phyloP scores from a whole-genome alignment of 768 basidiomycete genomes.

The Lentinula lateritia region DNA sequence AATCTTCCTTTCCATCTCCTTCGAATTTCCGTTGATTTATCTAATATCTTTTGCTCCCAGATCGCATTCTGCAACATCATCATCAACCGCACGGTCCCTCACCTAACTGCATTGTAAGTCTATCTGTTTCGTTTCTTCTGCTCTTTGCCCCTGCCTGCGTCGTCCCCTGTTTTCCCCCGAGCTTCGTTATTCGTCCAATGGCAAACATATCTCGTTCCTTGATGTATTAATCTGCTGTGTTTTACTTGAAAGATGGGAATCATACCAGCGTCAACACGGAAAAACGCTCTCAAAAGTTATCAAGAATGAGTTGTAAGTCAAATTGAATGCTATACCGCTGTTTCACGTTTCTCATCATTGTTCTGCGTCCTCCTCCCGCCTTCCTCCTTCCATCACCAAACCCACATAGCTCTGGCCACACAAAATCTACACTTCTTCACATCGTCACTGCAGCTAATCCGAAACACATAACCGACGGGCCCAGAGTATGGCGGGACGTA shows the following conservation, averaged over 20 bases:
- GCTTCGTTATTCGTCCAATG: too few species aligned
- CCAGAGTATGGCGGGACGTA: slow-evolving; percentile 24
- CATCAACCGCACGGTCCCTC: slow-evolving; percentile 24
- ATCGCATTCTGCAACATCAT: slow-evolving; percentile 26
- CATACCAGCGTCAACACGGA: background rate
- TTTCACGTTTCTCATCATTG: too few species aligned
- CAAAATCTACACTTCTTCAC: slow-evolving; percentile 24
- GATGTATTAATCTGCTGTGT: too few species aligned
- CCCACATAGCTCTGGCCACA: slow-evolving; percentile 20
- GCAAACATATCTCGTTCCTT: too few species aligned
- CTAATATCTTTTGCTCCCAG: background rate
- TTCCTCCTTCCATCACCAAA: too few species aligned
- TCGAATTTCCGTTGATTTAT: too few species aligned
- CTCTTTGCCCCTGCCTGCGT: slow-evolving; percentile 4
- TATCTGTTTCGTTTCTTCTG: slow-evolving; percentile 15
- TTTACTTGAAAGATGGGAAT: background rate
- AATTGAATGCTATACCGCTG: too few species aligned
- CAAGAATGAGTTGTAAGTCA: slow-evolving; percentile 9
- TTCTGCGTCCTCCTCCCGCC: too few species aligned
- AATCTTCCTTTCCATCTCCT: too few species aligned
- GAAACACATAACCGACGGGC: slow-evolving; percentile 27
- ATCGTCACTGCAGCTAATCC: slow-evolving; percentile 20
- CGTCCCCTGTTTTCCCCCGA: too few species aligned
- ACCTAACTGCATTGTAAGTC: slow-evolving; percentile 17
- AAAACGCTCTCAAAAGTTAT: slow-evolving; percentile 6